A percentile compares a stretch with the other conserved stretches of the same genome.
Evolutionary conservation across 805 yeast species (phyloP).

Genomic region (Scheffersomyces spartinae): DNA sequence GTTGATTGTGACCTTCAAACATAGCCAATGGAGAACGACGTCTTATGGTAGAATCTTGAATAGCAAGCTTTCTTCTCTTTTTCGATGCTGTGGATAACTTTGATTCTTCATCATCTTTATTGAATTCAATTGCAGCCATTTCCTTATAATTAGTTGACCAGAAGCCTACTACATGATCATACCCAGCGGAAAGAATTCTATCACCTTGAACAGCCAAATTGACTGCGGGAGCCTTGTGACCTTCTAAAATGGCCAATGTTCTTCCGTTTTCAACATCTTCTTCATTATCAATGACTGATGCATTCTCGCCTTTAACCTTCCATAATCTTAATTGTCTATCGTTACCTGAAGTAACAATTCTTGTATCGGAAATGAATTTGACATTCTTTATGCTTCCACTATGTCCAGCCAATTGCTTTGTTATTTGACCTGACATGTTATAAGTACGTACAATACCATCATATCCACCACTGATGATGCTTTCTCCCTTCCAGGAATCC

Average conservation of each 20-base stretch:
- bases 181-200: slow-evolving; percentile 73
- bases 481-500: slow-evolving; percentile 32
- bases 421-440: slow-evolving; percentile 70
- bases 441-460: slow-evolving; percentile 92
- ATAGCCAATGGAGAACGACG: slow-evolving; percentile 75
- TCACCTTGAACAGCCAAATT: slow-evolving; percentile 51
- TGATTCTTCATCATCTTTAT: slow-evolving; percentile 31
- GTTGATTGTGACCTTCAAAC: slow-evolving; percentile 71
- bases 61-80: slow-evolving; percentile 76
- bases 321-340: slow-evolving; percentile 85
- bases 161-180: slow-evolving; percentile 67
- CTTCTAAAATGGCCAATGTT: slow-evolving; percentile 77
- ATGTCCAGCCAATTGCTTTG: slow-evolving; percentile 78
- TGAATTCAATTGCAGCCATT: slow-evolving; percentile 46
- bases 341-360: slow-evolving; percentile 76
- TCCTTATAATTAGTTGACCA: slow-evolving; percentile 88
- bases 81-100: slow-evolving; percentile 68
- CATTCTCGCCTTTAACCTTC: slow-evolving; percentile 46
- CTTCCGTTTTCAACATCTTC: slow-evolving; percentile 49
- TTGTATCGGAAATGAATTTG: slow-evolving; percentile 62
- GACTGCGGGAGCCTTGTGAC: slow-evolving; percentile 83
- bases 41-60: slow-evolving; percentile 62
- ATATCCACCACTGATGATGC: slow-evolving; percentile 79
- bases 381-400: slow-evolving; percentile 78
- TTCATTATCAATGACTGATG: slow-evolving; percentile 34